Evolutionary conservation across 345 rosid genomes (phyloP).

Genomic region (Fremontodendron californicum): DNA sequence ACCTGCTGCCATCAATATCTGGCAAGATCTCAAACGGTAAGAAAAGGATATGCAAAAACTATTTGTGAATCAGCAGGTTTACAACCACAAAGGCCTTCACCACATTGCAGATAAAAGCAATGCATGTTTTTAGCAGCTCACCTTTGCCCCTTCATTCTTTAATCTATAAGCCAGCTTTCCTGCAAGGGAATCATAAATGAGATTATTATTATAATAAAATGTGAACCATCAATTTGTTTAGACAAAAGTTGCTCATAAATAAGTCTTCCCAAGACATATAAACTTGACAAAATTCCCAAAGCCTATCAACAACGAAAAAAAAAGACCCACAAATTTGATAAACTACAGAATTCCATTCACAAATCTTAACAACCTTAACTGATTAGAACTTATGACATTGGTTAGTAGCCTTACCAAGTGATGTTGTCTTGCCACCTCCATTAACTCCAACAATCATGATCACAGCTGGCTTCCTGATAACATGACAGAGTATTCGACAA

Average conservation of each 20-base stretch:
- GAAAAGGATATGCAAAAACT: conserved; percentile 12
- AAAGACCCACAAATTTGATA: background rate
- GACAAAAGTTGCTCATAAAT: background rate
- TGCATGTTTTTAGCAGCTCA: conserved; percentile 25
- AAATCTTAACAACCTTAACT: background rate
- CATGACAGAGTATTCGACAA: conserved; percentile 14
- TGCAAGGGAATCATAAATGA: conserved; percentile 29
- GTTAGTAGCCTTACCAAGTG: conserved; percentile 65
- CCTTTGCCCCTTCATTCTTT: conserved; percentile 86
- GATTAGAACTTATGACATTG: background rate
- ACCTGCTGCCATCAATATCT: conserved; percentile 96
- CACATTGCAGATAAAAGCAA: conserved; percentile 12
- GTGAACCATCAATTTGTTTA: conserved; percentile 5
- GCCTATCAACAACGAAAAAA: background rate
- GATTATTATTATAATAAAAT: background rate
- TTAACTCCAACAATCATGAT: conserved; percentile 83
- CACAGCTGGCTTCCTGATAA: conserved; percentile 83
- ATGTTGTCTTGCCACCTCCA: conserved; percentile 98
- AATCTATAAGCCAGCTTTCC: conserved; percentile 90
- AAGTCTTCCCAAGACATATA: background rate
- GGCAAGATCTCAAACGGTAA: conserved; percentile 34
- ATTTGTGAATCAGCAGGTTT: background rate
- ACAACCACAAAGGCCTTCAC: background rate
- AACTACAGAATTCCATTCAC: background rate
- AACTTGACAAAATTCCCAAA: background rate